These are phyloP conservation scores for Colletotrichum tamarilloi DNA, from an alignment of 2,329 filamentous ascomycete species.

Conservation along the genomic window DNA sequence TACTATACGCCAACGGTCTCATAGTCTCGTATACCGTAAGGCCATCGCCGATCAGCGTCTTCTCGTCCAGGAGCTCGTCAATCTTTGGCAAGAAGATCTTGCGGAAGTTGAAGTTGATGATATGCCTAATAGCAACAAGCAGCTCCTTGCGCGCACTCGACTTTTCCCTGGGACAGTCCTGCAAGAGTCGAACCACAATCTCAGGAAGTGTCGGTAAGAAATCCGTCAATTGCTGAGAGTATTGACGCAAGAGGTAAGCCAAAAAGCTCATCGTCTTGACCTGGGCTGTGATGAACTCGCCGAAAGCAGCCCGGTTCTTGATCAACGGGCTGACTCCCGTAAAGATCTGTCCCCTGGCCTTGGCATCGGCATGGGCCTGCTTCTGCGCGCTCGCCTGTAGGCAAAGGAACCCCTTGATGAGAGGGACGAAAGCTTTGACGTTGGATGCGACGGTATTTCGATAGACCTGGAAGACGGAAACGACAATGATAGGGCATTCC, in stretches of 20 bases:
- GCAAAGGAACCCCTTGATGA: constrained; percentile 90
- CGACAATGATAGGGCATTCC: constrained; percentile 98
- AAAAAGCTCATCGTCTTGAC: constrained; percentile 99
- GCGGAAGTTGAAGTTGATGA: constrained; percentile 98
- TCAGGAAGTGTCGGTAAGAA: constrained; percentile 88
- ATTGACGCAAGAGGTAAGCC: constrained; percentile 90
- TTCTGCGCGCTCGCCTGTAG: constrained; percentile 94
- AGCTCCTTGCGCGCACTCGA: constrained; percentile 94
- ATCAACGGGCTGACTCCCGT: constrained; percentile 94
- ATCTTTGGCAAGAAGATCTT: constrained; percentile 96
- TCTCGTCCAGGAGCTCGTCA: constrained; percentile 92
- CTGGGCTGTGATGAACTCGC: constrained; percentile 96
- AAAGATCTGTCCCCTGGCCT: constrained; percentile 82
- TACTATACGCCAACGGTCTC: constrained; percentile 94
- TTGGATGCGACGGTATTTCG: constrained; percentile 82
- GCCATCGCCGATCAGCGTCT: constrained; percentile 94
- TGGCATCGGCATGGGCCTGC: constrained; percentile 88
- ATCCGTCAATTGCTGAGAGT: constrained; percentile 86
- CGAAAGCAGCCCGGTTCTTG: constrained; percentile 92
- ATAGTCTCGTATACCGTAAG: constrained; percentile 97
- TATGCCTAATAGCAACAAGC: constrained; percentile 94
- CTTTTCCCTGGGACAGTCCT: constrained; percentile 95
- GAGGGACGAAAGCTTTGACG: constrained; percentile 90
- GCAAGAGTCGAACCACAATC: constrained; percentile 89
- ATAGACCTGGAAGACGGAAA: constrained; percentile 97